These are phyloP conservation scores for Amanita inopinata DNA, from an alignment of 768 basidiomycete genomes.

Conservation along the genomic window DNA sequence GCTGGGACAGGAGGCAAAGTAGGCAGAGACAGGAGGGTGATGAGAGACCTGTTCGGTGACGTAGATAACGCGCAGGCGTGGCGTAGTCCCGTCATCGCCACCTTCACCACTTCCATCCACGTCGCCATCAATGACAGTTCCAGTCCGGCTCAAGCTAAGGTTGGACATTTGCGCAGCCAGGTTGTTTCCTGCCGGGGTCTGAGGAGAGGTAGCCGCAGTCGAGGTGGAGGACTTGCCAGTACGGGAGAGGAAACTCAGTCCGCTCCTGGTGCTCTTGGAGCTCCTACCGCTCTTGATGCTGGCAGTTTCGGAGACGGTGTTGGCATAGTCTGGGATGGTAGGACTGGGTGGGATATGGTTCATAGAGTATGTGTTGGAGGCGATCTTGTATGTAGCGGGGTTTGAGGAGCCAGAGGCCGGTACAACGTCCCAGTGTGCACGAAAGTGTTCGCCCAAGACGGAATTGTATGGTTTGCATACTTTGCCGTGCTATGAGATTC, in stretches of 20 bases:
- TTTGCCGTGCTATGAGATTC: constrained; percentile 60
- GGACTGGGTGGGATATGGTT: constrained; percentile 12
- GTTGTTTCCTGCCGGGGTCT: constrained; percentile 28
- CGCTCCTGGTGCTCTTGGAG: constrained; percentile 51
- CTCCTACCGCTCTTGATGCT: constrained; percentile 53
- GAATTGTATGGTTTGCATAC: constrained; percentile 92
- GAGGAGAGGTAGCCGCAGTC: constrained; percentile 46
- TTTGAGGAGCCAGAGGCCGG: constrained; percentile 36
- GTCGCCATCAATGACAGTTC: constrained; percentile 16
- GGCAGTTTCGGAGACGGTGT: constrained; percentile 34
- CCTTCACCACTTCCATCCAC: constrained; percentile 11
- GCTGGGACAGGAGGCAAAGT: constrained; percentile 67
- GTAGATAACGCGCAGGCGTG: constrained; percentile 59
- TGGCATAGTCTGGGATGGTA: constrained; percentile 11
- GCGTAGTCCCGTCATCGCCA: constrained; percentile 19
- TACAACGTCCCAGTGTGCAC: constrained; percentile 75
- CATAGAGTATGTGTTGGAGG: constrained; percentile 18
- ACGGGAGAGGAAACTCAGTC: constrained; percentile 47
- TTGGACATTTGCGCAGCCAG: constrained; percentile 49
- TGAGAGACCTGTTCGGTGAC: constrained; percentile 94
- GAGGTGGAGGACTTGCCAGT: constrained; percentile 35
- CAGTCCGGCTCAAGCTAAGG: constrained; percentile 39
- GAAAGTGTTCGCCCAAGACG: constrained; percentile 83
- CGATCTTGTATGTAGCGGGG: constrained; percentile 32
- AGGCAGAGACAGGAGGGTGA: constrained; percentile 91